phyloP scores from a whole-genome alignment of 2,329 filamentous ascomycete genomes.

The Hawksworthiomyces lignivorus region DNA sequence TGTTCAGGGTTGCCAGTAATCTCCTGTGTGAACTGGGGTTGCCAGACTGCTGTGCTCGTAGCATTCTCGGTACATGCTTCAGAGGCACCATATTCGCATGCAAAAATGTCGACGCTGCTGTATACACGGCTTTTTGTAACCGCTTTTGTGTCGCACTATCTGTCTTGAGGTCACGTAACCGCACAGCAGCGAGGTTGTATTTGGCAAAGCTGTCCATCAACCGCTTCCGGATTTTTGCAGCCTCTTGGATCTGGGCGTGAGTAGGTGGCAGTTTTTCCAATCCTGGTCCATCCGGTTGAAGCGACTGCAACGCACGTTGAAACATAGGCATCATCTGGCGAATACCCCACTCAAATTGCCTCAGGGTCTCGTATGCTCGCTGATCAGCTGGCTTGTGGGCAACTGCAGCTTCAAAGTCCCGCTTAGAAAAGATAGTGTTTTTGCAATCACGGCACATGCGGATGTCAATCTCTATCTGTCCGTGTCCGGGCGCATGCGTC shows the following conservation, averaged over 20 bases:
- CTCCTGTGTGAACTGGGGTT: conserved; percentile 18
- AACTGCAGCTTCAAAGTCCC: conserved; percentile 69
- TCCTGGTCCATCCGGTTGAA: conserved; percentile 47
- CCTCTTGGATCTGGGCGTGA: conserved; percentile 69
- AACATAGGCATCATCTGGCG: conserved; percentile 74
- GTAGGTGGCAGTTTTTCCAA: conserved; percentile 36
- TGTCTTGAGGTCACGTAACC: conserved; percentile 72
- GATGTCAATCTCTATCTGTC: conserved; percentile 65
- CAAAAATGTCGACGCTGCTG: conserved; percentile 73
- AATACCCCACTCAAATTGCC: conserved; percentile 84
- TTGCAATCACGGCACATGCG: conserved; percentile 90
- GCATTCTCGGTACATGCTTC: conserved; percentile 62
- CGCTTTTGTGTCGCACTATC: conserved; percentile 63
- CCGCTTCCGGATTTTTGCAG: conserved; percentile 80
- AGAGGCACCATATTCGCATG: conserved; percentile 87
- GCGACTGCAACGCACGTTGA: conserved; percentile 62
- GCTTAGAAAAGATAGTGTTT: conserved; percentile 51
- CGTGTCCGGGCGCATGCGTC: conserved; percentile 16
- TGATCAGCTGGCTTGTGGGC: conserved; percentile 64
- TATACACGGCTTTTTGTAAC: conserved; percentile 75
- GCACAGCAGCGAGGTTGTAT: conserved; percentile 73
- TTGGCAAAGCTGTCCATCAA: conserved; percentile 84
- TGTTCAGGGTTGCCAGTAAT: conserved; percentile 20
- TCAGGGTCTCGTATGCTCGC: conserved; percentile 72
- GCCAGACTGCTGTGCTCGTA: conserved; percentile 37